Base-by-base conservation (phyloP, 148 eudicot species). In the Rhododendron simsii region DNA sequence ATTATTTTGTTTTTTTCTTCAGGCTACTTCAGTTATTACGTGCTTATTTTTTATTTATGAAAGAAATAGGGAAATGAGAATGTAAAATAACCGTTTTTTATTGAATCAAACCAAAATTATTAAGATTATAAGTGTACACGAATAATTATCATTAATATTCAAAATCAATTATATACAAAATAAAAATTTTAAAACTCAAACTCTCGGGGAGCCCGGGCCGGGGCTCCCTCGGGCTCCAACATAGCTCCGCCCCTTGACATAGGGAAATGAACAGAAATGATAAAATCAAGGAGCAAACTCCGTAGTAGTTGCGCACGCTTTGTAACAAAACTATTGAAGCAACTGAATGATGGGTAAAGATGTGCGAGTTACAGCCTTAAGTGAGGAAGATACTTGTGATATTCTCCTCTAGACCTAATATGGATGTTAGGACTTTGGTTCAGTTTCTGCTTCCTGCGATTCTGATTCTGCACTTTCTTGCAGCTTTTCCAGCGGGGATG, bases 401-500 rank as follows among this genome's bases (percentile, higher is more conserved):
- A 12, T 14, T 28, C 33, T 67, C 33, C 76, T 30, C 0, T 30
- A 15, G 39, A 71, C 76, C 39, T 71, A 30, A 71, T 14, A 71
- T 71, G 76, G 76, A 30, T 71, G 37, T 71, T 69, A 69, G 37
- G 75, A 4, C 41, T 71, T 71, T 30, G 37, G 76, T 71, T 71
- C 75, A 30, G 76, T 71, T 71, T 71, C 39, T 71, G 76, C 20
- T 71, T 30, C 76, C 37, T 30, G 35, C 28, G 75, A 28, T 28
- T 69, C 76, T 30, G 39, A 30, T 71, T 71, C 39, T 67, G 15
- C 74, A 30, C 76, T 30, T 71, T 41, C 87, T 81, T 67, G 85
- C 93, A 88, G 84, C 89, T 84, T 76, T 69, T 87, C 81, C 89
- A 89, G 15, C 89, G 91, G 92, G 94, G 84, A 85, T 82, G 73